Percentiles rank a stretch among this genome's conserved stretches.
Evolutionary conservation across 2,329 filamentous ascomycete species (phyloP).

Genomic region (Colletotrichum navitas): DNA sequence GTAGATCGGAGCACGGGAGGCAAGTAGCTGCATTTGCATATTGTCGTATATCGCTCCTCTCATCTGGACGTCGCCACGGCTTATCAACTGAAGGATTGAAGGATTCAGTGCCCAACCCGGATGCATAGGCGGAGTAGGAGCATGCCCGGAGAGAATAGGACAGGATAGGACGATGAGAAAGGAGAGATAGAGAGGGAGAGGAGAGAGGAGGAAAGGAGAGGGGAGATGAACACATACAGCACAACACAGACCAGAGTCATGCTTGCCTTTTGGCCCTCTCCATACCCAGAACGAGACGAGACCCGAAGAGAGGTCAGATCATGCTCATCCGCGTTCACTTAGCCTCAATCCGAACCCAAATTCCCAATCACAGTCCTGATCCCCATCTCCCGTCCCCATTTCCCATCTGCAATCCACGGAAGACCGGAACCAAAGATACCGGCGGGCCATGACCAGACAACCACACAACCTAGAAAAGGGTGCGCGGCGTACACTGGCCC

Average conservation of each 20-base stretch:
- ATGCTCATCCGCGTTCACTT: slow-evolving; percentile 14
- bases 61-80: background rate
- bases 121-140: slow-evolving; percentile 26
- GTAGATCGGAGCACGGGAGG: background rate
- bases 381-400: background rate
- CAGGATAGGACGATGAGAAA: background rate
- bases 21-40: background rate
- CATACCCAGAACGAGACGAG: slow-evolving; percentile 23
- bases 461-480: slow-evolving; percentile 9
- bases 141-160: slow-evolving; percentile 4
- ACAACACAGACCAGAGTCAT: slow-evolving; percentile 28
- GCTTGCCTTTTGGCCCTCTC: slow-evolving; percentile 20
- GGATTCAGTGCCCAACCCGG: slow-evolving; percentile 15
- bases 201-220: background rate
- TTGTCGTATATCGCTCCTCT: background rate
- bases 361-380: background rate
- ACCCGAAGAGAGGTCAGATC: slow-evolving; percentile 23
- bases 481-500: slow-evolving; percentile 7
- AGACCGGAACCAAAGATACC: slow-evolving; percentile 15
- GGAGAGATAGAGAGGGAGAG: slow-evolving; percentile 6
- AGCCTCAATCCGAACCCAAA: background rate
- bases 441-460: slow-evolving; percentile 16
- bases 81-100: slow-evolving; percentile 19
- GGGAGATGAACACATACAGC: background rate
- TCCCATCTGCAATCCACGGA: background rate